Base-by-base conservation (phyloP, 495 filamentous ascomycete species). In the Podospora appendiculata region DNA sequence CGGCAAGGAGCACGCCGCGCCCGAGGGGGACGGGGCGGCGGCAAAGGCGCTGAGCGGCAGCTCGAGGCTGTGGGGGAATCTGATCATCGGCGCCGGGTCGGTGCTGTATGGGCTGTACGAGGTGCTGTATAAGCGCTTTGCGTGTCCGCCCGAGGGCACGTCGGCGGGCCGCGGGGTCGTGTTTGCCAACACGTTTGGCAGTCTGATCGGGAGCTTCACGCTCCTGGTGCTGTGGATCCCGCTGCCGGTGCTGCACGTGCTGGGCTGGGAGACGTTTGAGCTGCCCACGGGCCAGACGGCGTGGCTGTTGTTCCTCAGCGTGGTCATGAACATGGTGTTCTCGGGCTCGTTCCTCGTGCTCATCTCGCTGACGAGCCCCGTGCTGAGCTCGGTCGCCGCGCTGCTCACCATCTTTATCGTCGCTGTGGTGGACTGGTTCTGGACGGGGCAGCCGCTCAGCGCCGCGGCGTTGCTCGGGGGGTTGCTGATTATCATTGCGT, bases 81-180 rank as follows among this genome's bases (percentile, higher is more conserved):
- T 96, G 44, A 80, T 97, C 63, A 97, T 98, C 58, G 91, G 91
- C 4, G 66, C 89, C n/a, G 93, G 93, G 6, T 92, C 87, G 53
- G 85, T 98, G 17, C 76, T 98, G 13, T 98, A 98, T 66, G 93
- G 93, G 0, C 82, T 98, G 36, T 98, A 98, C 67, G 93, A 98
- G 69, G 93, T 98, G 25, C 65, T 98, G 42, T 98, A 97, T 69
- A 98, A 98, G 73, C 81, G 82, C 41, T 78, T 83, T 42, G 92
- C 90, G 5, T 98, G 93, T 64, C 93, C 93, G 32, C 93, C 93
- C 0, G 91, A 96, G 50, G 90, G 90, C 25, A 85, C 80, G 10
- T 87, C 82, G 49, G 79, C 92, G 0, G 84, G 79, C 7, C 79
- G 90, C 4, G 89, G 88, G 48, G 89, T 94, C 73, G 84, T 95